phyloP scores from a whole-genome alignment of 148 eudicot species.

The Tetragonia tetragonoides region DNA sequence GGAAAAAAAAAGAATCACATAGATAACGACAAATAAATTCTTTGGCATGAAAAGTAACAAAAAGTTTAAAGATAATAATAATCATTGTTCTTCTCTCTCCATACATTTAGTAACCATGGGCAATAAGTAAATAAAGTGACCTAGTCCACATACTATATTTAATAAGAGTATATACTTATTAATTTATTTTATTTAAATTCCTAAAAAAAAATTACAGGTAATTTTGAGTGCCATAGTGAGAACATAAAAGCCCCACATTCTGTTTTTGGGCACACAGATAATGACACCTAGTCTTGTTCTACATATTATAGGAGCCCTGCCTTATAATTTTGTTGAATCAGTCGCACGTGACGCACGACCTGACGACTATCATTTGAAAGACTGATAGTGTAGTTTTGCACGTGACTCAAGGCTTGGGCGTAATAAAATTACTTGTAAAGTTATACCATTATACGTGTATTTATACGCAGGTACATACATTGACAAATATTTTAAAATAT shows the following conservation, averaged over 20 bases:
- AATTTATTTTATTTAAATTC: background rate
- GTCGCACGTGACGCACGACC: conserved; percentile 16
- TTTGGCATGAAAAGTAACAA: background rate
- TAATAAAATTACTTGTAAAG: background rate
- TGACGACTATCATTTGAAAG: background rate
- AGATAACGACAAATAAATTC: conserved; percentile 1
- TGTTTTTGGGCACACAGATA: background rate
- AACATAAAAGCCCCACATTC: background rate
- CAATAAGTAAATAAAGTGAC: background rate
- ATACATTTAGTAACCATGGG: background rate
- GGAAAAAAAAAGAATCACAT: background rate
- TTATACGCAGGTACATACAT: too few species aligned
- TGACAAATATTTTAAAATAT: too few species aligned
- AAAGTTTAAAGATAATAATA: background rate
- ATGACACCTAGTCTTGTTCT: background rate
- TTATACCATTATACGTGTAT: too few species aligned
- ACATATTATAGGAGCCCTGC: background rate
- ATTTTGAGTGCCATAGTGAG: background rate
- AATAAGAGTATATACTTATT: background rate
- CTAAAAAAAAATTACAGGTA: background rate
- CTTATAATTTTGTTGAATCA: background rate
- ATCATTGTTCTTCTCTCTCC: background rate
- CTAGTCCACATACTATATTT: background rate
- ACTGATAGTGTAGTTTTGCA: background rate
- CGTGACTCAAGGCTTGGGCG: background rate